Conservation (phyloP, 2,329 filamentous ascomycete genomes). For the Ceratocystis lukuohia region DNA sequence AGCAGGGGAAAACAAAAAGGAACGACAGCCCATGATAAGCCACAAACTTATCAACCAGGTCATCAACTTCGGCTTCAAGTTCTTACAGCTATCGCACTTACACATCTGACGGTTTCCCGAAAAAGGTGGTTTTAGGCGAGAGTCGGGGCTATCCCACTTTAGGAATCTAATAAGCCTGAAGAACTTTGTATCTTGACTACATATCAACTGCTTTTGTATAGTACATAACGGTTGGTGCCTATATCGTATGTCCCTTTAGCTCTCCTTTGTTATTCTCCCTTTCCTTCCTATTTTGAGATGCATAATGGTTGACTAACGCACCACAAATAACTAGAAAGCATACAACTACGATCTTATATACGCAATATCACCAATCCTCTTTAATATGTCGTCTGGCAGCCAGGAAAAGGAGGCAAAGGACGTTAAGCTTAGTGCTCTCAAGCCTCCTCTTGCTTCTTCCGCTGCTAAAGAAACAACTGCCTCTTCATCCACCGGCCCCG, state of each 20-base stretch:
- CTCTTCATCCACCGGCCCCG: neutral
- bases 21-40: neutral
- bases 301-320: neutral
- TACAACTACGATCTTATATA: neutral
- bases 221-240: neutral
- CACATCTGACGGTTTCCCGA: neutral
- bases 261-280: neutral
- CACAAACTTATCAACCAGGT: neutral
- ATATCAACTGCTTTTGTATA: neutral
- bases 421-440: neutral
- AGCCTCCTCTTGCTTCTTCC: neutral
- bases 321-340: neutral
- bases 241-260: neutral
- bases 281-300: neutral
- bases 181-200: neutral
- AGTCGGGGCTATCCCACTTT: neutral
- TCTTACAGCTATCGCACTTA: neutral
- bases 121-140: conserved; percentile 3
- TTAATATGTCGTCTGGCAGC: conserved; percentile 2
- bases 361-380: neutral
- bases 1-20: neutral
- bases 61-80: neutral
- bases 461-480: neutral
- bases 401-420: neutral
- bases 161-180: neutral